These are phyloP conservation scores for Avena eriantha DNA, from an alignment of 176 grass and related monocot genomes.

Conservation along the genomic window DNA sequence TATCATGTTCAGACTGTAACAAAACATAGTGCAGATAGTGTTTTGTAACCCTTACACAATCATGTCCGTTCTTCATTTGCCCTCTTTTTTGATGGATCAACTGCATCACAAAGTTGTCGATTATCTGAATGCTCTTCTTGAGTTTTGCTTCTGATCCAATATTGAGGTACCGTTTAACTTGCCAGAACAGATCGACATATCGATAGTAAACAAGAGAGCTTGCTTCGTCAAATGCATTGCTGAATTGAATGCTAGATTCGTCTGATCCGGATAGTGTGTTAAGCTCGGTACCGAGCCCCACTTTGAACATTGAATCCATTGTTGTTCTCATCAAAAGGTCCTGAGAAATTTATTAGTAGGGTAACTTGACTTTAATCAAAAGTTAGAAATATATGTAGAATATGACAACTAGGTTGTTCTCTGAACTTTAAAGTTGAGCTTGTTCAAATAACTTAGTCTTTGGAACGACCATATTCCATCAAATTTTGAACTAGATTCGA, in stretches of 20 bases:
- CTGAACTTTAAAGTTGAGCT: neutral
- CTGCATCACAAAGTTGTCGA: constrained; percentile 70
- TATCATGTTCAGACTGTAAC: neutral
- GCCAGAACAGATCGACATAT: constrained; percentile 67
- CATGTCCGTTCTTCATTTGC: constrained; percentile 40
- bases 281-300: constrained; percentile 62
- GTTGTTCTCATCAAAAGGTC: constrained; percentile 65
- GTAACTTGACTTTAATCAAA: constrained; percentile 30
- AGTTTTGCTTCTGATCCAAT: constrained; percentile 72
- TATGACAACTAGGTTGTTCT: neutral
- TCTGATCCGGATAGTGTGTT: constrained; percentile 50
- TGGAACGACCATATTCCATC: neutral
- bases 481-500: neutral
- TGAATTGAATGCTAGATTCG: constrained; percentile 45
- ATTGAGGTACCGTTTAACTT: constrained; percentile 60
- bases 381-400: neutral
- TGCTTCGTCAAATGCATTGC: constrained; percentile 62
- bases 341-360: constrained; percentile 30
- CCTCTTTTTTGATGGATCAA: constrained; percentile 59
- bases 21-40: neutral
- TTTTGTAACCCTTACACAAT: constrained; percentile 43
- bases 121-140: constrained; percentile 51
- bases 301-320: constrained; percentile 74
- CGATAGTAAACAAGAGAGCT: constrained; percentile 53
- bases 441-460: constrained; percentile 3